A percentile compares a stretch with the other conserved stretches of the same genome.
Evolutionary conservation across 129 eudicot species (phyloP).

Genomic region (Kitagawia praeruptora): DNA sequence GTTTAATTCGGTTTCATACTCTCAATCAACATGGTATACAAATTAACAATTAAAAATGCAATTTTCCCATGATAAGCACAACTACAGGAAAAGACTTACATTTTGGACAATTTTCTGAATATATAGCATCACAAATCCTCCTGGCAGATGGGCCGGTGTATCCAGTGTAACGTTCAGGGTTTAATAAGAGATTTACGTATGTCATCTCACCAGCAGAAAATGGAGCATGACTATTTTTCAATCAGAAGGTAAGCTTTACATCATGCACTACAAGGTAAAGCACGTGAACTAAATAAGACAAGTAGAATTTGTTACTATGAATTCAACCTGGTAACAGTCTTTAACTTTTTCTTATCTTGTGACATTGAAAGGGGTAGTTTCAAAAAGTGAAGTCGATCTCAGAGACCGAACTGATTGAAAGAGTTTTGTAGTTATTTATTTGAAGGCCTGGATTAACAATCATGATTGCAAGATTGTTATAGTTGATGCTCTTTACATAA

Average conservation of each 20-base stretch:
- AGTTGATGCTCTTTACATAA: too few species aligned
- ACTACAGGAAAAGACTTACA: slow-evolving; percentile 40
- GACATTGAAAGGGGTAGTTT: too few species aligned
- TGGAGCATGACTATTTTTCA: slow-evolving; percentile 5
- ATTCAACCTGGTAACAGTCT: background rate
- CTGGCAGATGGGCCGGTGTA: slow-evolving; percentile 86
- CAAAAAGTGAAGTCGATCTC: too few species aligned
- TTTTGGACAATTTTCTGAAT: slow-evolving; percentile 86
- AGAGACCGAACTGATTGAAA: too few species aligned
- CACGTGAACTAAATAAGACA: background rate
- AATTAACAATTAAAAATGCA: background rate
- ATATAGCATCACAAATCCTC: slow-evolving; percentile 93
- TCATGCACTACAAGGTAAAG: background rate
- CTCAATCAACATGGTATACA: background rate
- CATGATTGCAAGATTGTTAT: too few species aligned
- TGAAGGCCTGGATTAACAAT: too few species aligned
- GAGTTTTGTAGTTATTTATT: too few species aligned
- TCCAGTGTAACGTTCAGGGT: slow-evolving; percentile 82
- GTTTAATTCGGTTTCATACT: background rate
- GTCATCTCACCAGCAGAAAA: slow-evolving; percentile 76
- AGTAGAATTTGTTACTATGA: background rate
- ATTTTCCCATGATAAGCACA: background rate
- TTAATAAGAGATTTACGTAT: slow-evolving; percentile 76
- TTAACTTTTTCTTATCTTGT: background rate
- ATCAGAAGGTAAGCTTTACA: background rate